phyloP scores from a whole-genome alignment of 2,329 filamentous ascomycete genomes.

The Stenocarpella maydis region DNA sequence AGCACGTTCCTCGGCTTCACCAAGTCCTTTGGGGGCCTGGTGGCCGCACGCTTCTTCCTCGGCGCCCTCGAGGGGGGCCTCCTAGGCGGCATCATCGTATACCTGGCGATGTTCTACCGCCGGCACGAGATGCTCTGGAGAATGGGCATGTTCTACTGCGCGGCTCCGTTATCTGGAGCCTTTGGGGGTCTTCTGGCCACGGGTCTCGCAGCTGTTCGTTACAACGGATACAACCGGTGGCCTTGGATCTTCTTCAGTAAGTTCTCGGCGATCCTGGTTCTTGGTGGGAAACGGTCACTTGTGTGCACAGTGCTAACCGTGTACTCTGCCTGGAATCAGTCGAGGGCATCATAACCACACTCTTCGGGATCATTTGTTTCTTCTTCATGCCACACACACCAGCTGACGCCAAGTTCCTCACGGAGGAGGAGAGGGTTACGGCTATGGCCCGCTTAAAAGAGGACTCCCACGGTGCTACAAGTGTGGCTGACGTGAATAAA shows the following conservation, averaged over 20 bases:
- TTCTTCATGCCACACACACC: slow-evolving; percentile 48
- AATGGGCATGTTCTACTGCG: slow-evolving; percentile 71
- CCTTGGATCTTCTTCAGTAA: slow-evolving; percentile 58
- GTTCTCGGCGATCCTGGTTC: slow-evolving; percentile 1
- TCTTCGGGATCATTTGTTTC: slow-evolving; percentile 67
- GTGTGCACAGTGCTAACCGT: neutral
- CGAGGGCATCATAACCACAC: slow-evolving; percentile 66
- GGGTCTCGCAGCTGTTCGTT: slow-evolving; percentile 61
- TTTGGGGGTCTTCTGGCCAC: slow-evolving; percentile 70
- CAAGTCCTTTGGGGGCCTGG: slow-evolving; percentile 38
- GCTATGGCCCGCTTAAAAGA: slow-evolving; percentile 39
- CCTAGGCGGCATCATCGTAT: slow-evolving; percentile 64
- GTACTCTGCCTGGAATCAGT: slow-evolving; percentile 41
- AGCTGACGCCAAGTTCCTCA: slow-evolving; percentile 40
- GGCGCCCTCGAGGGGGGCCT: slow-evolving; percentile 66
- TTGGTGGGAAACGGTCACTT: neutral
- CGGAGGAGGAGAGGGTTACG: slow-evolving; percentile 38
- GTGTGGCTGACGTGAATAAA: slow-evolving; percentile 43
- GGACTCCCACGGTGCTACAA: slow-evolving; percentile 40
- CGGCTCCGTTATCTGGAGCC: slow-evolving; percentile 72
- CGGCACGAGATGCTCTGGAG: slow-evolving; percentile 64
- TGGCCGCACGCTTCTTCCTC: slow-evolving; percentile 52
- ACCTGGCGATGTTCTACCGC: slow-evolving; percentile 60
- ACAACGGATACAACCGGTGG: slow-evolving; percentile 50
- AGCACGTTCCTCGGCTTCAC: slow-evolving; percentile 41